These are phyloP conservation scores for Udeniomyces megalosporus DNA, from an alignment of 768 basidiomycete species.

Conservation along the genomic window DNA sequence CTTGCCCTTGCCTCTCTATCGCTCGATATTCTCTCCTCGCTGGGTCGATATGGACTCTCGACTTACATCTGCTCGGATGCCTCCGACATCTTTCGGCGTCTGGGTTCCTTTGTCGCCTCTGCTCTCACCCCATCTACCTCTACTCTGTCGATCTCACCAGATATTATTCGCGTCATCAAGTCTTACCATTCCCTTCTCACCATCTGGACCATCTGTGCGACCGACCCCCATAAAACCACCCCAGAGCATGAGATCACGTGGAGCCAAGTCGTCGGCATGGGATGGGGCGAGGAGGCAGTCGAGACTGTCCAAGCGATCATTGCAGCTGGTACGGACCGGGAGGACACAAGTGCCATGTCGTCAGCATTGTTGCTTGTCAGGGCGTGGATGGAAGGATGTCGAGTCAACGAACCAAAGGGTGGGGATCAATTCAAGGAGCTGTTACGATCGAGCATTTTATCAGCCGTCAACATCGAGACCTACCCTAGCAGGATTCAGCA, in stretches of 20 bases:
- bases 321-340: background rate
- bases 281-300: slow-evolving; percentile 44
- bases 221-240: slow-evolving; percentile 77
- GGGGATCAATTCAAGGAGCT: background rate
- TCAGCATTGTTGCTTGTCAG: background rate
- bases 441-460: too few species aligned
- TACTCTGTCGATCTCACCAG: background rate
- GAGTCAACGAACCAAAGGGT: slow-evolving; percentile 47
- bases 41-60: slow-evolving; percentile 67
- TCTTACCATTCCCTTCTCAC: slow-evolving; percentile 49
- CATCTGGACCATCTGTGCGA: slow-evolving; percentile 64
- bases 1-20: background rate
- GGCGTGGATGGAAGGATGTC: slow-evolving; percentile 62
- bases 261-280: slow-evolving; percentile 69
- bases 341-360: background rate
- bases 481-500: too few species aligned
- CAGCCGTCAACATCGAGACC: too few species aligned
- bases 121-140: background rate
- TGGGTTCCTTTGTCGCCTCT: slow-evolving; percentile 29
- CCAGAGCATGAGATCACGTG: slow-evolving; percentile 77
- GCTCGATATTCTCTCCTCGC: slow-evolving; percentile 44
- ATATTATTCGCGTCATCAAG: slow-evolving; percentile 24
- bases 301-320: background rate
- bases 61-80: slow-evolving; percentile 52
- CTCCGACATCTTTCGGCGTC: slow-evolving; percentile 38